phyloP scores from a whole-genome alignment of 1,284 basidiomycete genomes.

The Thecaphora thlaspeos region DNA sequence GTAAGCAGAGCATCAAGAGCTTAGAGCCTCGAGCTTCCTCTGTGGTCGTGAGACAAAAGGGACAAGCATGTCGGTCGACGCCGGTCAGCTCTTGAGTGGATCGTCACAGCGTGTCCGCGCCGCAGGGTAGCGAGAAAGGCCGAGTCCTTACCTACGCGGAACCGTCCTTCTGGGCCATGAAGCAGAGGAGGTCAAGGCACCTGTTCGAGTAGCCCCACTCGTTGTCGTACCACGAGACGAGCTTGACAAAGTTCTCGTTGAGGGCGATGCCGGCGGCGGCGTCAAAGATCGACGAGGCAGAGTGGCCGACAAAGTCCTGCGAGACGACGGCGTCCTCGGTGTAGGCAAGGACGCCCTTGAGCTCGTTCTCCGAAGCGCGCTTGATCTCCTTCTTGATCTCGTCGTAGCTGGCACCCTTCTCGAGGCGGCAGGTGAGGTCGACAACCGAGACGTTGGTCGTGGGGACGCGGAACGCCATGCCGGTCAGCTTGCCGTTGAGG shows the following conservation, averaged over 20 bases:
- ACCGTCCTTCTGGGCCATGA: slow-evolving; percentile 67
- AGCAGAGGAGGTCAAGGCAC: slow-evolving; percentile 85
- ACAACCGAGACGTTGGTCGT: slow-evolving; percentile 97
- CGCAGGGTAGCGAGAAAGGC: no score
- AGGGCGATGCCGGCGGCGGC: slow-evolving; percentile 89
- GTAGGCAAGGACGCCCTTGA: slow-evolving; percentile 85
- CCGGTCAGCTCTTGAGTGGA: no score
- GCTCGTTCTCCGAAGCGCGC: slow-evolving; percentile 71
- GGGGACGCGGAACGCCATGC: slow-evolving; percentile 96
- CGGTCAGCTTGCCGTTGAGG: slow-evolving; percentile 92
- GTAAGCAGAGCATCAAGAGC: no score
- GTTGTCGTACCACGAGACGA: slow-evolving; percentile 80
- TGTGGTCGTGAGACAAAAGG: no score
- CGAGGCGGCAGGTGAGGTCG: slow-evolving; percentile 90
- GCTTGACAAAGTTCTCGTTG: slow-evolving; percentile 91
- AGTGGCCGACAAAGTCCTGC: slow-evolving; percentile 64
- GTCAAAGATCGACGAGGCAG: slow-evolving; percentile 68
- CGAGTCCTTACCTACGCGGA: slow-evolving; percentile 51
- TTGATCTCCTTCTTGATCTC: slow-evolving; percentile 87
- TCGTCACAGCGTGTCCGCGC: no score
- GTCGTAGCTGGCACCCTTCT: slow-evolving; percentile 78
- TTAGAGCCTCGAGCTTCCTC: no score
- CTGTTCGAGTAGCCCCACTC: slow-evolving; percentile 95
- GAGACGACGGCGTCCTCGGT: slow-evolving; percentile 94
- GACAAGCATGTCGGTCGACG: no score